These are phyloP conservation scores for Populus hybrid DNA, from an alignment of 441 rosid genomes.

Conservation along the genomic window DNA sequence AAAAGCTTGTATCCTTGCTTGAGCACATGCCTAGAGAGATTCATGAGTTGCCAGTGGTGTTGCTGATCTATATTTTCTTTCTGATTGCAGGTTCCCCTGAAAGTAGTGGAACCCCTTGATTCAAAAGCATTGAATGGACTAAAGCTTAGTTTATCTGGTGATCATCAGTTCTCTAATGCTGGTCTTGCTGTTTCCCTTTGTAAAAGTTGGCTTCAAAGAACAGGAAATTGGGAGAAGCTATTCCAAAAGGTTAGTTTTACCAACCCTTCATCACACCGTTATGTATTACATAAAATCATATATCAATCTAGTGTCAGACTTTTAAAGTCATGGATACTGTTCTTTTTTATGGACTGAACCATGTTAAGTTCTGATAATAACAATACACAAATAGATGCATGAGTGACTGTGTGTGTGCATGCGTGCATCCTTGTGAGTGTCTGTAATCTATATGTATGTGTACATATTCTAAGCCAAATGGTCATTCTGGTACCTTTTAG, in stretches of 20 bases:
- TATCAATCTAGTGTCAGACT: neutral
- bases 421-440: neutral
- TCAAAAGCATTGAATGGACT: constrained; percentile 42
- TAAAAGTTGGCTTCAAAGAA: constrained; percentile 76
- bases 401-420: neutral
- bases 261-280: constrained; percentile 10
- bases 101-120: constrained; percentile 63
- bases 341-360: constrained; percentile 1
- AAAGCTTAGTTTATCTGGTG: constrained; percentile 71
- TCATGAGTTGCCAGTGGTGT: neutral
- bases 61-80: neutral
- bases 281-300: constrained; percentile 4
- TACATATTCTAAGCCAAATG: neutral
- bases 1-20: constrained; percentile 4
- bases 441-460: neutral
- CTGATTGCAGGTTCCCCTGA: constrained; percentile 60
- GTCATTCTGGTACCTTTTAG: neutral
- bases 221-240: constrained; percentile 60
- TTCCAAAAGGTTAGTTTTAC: constrained; percentile 40
- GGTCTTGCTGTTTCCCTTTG: constrained; percentile 87
- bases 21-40: neutral
- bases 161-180: constrained; percentile 77
- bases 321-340: neutral
- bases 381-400: neutral
- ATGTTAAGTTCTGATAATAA: neutral